Base-by-base conservation (phyloP, 257 asterid species). In the Primulina eburnea region DNA sequence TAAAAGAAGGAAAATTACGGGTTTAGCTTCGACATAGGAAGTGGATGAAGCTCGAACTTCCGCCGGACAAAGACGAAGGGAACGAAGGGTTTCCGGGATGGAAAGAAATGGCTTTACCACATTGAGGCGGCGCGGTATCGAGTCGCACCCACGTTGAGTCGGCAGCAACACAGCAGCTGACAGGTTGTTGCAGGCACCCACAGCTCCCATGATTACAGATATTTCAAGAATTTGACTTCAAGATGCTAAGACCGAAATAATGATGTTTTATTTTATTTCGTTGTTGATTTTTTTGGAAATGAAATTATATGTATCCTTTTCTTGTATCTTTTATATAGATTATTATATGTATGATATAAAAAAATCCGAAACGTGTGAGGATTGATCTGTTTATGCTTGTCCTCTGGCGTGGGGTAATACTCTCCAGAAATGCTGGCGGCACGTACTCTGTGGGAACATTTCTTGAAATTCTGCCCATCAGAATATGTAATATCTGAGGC, bases 31-130 rank as follows among this genome's bases (percentile, higher is more conserved):
- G n/a, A 77, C 76, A 24, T 35, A 58, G 55, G 87, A 67, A 20
- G 89, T 40, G 5, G 90, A 77, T 63, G 84, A 78, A 70, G 93
- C 87, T 30, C 73, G 73, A 43, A 40, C 26, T 52, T 57, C 71
- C 50, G 70, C 50, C 58, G 76, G 20, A 73, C 69, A 76, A 63
- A 68, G 65, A 20, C 85, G 57, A 14, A 50, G 69, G 72, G 62
- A 47, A 8, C 66, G 80, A 59, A 84, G 59, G 34, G 73, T 72
- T 0, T 76, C 77, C 6, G 81, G 76, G 17, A 71, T 60, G 35
- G 63, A 69, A 17, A 69, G 70, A 69, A 79, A 52, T 7, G 75
- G 64, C 67, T 60, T 78, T 1, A 70, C 30, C 8, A 70, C 57
- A 60, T 59, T 20, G 7, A 69, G 68, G 66, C 81, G 71, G 61